A percentile compares a stretch with the other conserved stretches of the same genome.
Conservation (phyloP, 805 yeast genomes). For the Myxozyma sirexii region DNA sequence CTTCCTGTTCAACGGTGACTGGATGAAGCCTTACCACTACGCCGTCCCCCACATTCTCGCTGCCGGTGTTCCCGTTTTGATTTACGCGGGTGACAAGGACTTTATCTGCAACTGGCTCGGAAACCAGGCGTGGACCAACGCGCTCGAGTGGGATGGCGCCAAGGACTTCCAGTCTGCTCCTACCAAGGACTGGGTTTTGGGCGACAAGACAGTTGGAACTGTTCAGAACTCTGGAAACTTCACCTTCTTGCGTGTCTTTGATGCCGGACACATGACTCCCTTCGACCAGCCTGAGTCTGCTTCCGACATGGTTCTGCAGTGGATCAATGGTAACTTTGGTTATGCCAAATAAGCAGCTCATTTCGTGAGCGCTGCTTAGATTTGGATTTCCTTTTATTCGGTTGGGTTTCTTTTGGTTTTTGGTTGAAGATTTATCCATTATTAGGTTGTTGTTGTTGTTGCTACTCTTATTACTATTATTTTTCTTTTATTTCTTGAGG, state of each 20-base stretch:
- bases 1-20: slow-evolving; percentile 85
- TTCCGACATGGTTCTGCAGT: slow-evolving; percentile 79
- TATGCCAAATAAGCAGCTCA: slow-evolving; percentile 20
- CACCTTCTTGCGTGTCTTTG: slow-evolving; percentile 81
- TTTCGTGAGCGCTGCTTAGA: too few relatives aligned
- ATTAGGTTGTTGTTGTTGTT: neutral
- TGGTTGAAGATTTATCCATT: neutral
- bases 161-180: slow-evolving; percentile 54
- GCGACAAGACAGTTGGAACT: slow-evolving; percentile 63
- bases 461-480: neutral
- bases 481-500: neutral
- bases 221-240: slow-evolving; percentile 72
- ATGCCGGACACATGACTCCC: slow-evolving; percentile 97
- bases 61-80: slow-evolving; percentile 72
- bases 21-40: slow-evolving; percentile 80
- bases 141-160: slow-evolving; percentile 65
- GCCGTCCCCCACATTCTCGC: slow-evolving; percentile 74
- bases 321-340: slow-evolving; percentile 69
- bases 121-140: slow-evolving; percentile 81
- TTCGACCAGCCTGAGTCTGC: slow-evolving; percentile 80
- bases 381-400: too few relatives aligned
- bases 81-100: slow-evolving; percentile 96
- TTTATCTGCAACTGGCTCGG: slow-evolving; percentile 97
- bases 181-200: slow-evolving; percentile 45
- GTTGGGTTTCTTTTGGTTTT: neutral